Conservation (phyloP, 495 filamentous ascomycete species). For the Xylaria flabelliformis region DNA sequence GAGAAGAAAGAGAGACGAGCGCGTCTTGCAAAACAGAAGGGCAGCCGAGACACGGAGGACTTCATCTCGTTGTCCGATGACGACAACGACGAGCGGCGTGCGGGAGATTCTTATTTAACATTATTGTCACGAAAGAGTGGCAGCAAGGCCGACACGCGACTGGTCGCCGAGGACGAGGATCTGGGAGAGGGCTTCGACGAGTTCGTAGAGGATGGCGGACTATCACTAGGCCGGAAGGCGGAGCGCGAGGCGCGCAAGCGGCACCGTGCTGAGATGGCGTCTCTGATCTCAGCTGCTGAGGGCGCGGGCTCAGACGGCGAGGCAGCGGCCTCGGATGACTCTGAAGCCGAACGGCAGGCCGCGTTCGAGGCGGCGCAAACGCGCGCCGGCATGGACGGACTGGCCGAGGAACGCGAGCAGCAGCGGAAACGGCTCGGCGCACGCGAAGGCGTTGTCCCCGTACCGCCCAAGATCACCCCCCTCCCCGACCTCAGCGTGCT, state of each 20-base stretch:
- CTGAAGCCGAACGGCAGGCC: constrained; percentile 76
- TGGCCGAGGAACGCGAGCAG: constrained; percentile 48
- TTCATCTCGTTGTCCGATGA: constrained; percentile 78
- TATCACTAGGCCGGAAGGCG: constrained; percentile 79
- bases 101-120: constrained; percentile 49
- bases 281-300: constrained; percentile 84
- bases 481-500: constrained; percentile 62
- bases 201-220: constrained; percentile 82
- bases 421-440: constrained; percentile 41
- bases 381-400: constrained; percentile 76
- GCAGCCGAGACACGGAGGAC: constrained; percentile 56
- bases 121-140: constrained; percentile 49
- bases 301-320: constrained; percentile 54
- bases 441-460: constrained; percentile 28
- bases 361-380: constrained; percentile 93
- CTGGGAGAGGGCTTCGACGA: constrained; percentile 95
- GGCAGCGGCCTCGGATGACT: constrained; percentile 67
- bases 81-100: constrained; percentile 53
- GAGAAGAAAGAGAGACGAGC: constrained; percentile 91
- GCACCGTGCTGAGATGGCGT: constrained; percentile 78
- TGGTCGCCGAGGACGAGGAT: constrained; percentile 88
- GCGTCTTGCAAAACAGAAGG: constrained; percentile 70
- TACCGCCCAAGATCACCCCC: constrained; percentile 60
- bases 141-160: constrained; percentile 61
- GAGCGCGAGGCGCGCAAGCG: constrained; percentile 74